Conservation (phyloP, 805 yeast genomes). For the Kazachstania africana region DNA sequence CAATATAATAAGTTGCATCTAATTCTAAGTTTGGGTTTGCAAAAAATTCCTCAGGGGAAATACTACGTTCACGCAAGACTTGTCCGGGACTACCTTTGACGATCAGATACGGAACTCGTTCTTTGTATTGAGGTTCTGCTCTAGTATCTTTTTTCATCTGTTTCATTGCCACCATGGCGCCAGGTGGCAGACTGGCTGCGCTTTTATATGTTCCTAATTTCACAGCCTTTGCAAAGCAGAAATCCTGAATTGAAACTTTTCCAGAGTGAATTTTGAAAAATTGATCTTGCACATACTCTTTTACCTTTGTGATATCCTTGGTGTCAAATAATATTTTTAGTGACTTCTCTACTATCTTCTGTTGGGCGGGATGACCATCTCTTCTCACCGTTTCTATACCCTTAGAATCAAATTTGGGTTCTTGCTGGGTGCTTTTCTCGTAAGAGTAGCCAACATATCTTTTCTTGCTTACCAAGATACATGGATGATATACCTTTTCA, state of each 20-base stretch:
- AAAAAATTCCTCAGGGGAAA: constrained; percentile 69
- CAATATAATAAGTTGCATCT: constrained; percentile 79
- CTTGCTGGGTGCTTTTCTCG: constrained; percentile 42
- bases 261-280: constrained; percentile 57
- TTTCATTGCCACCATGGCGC: constrained; percentile 69
- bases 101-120: constrained; percentile 81
- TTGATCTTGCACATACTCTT: constrained; percentile 49
- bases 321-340: constrained; percentile 62
- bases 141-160: constrained; percentile 53
- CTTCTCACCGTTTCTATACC: constrained; percentile 92
- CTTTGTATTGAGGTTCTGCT: constrained; percentile 76
- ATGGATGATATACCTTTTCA: constrained; percentile 88
- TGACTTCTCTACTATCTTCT: constrained; percentile 62
- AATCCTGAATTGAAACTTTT: constrained; percentile 61
- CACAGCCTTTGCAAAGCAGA: constrained; percentile 87
- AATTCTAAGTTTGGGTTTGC: constrained; percentile 32
- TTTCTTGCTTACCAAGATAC: constrained; percentile 73
- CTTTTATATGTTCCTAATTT: constrained; percentile 72
- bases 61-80: constrained; percentile 62
- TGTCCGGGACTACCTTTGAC: constrained; percentile 43
- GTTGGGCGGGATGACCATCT: constrained; percentile 92
- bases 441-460: constrained; percentile 82
- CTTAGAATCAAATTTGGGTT: constrained; percentile 80
- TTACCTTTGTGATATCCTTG: constrained; percentile 57
- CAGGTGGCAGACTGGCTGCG: constrained; percentile 71